A percentile compares a stretch with the other conserved stretches of the same genome.
phyloP scores from a whole-genome alignment of 331 rosid genomes.

The Arachis monticola region DNA sequence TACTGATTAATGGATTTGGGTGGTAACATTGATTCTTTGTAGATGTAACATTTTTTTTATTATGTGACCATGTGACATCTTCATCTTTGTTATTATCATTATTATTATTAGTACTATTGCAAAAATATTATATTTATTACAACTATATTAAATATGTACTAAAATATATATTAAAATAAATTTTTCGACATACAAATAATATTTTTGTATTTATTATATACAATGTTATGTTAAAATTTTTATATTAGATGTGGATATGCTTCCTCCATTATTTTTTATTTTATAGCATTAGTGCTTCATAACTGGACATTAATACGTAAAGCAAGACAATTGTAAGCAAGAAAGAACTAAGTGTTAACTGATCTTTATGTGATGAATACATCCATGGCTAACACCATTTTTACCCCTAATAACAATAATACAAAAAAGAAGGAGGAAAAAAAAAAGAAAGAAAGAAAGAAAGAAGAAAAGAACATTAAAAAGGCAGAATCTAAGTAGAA shows the following conservation, averaged over 20 bases:
- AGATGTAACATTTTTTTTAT: too few species aligned
- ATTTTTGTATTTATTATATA: too few species aligned
- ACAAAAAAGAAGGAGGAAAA: too few species aligned
- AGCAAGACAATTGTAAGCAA: neutral
- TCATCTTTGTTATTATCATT: too few species aligned
- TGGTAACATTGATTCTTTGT: too few species aligned
- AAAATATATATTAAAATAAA: too few species aligned
- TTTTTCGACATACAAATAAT: too few species aligned
- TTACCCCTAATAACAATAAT: neutral
- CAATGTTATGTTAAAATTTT: neutral
- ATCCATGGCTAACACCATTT: neutral
- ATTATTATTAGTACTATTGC: too few species aligned
- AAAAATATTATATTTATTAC: too few species aligned
- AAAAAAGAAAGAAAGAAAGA: too few species aligned
- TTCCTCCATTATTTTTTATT: neutral
- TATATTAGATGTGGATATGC: neutral
- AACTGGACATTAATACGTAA: neutral
- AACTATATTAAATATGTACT: too few species aligned
- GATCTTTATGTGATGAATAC: slow-evolving; percentile 26
- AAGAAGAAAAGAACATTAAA: neutral
- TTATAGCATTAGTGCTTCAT: neutral
- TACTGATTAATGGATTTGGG: neutral
- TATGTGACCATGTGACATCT: too few species aligned
- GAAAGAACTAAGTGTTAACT: slow-evolving; percentile 1
- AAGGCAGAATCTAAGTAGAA: slow-evolving; percentile 35